phyloP scores from a whole-genome alignment of 805 yeast genomes.

The Candida silvatica region DNA sequence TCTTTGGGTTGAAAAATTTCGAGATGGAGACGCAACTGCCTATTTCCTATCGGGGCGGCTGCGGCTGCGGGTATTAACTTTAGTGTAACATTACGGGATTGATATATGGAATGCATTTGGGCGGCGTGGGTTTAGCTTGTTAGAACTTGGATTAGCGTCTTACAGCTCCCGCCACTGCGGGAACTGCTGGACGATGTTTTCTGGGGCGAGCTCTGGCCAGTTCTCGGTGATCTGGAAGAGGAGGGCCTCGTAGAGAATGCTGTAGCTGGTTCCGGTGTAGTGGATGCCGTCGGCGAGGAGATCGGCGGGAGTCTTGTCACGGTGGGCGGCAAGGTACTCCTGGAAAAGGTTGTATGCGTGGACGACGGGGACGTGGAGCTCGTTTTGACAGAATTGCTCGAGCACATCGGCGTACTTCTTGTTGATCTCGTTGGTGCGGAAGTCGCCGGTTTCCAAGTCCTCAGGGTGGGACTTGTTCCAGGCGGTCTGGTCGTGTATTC shows the following conservation, averaged over 20 bases:
- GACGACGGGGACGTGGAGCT: conserved; percentile 46
- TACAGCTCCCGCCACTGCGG: conserved; percentile 14
- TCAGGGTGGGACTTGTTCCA: conserved; percentile 30
- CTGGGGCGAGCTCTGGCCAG: conserved; percentile 25
- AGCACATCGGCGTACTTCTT: conserved; percentile 48
- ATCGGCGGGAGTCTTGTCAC: conserved; percentile 6
- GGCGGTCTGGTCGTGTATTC: conserved; percentile 36
- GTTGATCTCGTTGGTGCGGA: conserved; percentile 38
- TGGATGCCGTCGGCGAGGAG: conserved; percentile 38
- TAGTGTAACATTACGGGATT: too few relatives aligned
- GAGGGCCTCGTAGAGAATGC: conserved; percentile 27
- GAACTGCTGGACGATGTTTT: conserved; percentile 10
- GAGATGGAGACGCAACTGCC: too few relatives aligned
- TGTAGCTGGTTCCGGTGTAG: conserved; percentile 30
- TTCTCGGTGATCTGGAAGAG: conserved; percentile 19
- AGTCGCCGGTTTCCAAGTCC: conserved; percentile 29
- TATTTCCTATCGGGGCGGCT: too few relatives aligned
- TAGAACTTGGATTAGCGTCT: neutral
- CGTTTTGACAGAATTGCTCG: too few relatives aligned
- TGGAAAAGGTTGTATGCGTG: conserved; percentile 35
- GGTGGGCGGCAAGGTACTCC: conserved; percentile 19
- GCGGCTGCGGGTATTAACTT: too few relatives aligned
- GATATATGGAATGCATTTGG: too few relatives aligned
- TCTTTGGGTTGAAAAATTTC: too few relatives aligned
- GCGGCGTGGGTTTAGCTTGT: neutral